These are phyloP conservation scores for Ophiostoma sp. DNA, from an alignment of 2,329 filamentous ascomycete genomes.

Conservation along the genomic window DNA sequence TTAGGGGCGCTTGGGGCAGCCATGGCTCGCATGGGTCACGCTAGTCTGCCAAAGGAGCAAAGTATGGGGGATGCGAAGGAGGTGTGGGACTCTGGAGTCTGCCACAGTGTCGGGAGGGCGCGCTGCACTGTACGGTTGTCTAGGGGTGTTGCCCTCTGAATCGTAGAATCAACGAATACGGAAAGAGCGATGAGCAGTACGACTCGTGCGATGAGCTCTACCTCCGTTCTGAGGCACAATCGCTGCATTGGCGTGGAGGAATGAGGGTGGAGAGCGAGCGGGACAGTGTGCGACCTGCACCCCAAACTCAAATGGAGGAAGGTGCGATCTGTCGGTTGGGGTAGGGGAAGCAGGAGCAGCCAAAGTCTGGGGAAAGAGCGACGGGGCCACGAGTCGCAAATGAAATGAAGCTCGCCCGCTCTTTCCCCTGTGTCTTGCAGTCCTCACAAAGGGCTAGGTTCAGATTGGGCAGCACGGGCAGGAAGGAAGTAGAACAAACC, in stretches of 20 bases:
- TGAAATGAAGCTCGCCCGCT: background rate
- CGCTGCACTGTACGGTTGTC: background rate
- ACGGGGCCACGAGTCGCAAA: background rate
- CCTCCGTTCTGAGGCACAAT: too few relatives aligned
- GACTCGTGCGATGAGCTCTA: too few relatives aligned
- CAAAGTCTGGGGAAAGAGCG: constrained; percentile 13
- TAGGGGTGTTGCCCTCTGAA: background rate
- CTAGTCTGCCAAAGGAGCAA: constrained; percentile 9
- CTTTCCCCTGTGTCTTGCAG: constrained; percentile 2
- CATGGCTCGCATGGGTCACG: constrained; percentile 3
- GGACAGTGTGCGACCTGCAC: constrained; percentile 3
- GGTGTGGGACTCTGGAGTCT: constrained; percentile 24
- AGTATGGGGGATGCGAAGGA: constrained; percentile 17
- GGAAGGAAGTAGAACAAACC: background rate
- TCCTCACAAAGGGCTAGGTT: too few relatives aligned
- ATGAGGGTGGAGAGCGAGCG: background rate
- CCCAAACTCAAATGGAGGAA: constrained; percentile 2
- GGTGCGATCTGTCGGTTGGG: constrained; percentile 6
- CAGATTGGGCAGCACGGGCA: too few relatives aligned
- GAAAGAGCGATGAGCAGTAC: too few relatives aligned
- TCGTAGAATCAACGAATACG: too few relatives aligned
- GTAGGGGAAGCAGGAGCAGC: constrained; percentile 1
- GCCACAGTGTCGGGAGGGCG: background rate
- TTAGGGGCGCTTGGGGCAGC: constrained; percentile 19
- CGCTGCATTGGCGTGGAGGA: too few relatives aligned